Percentiles rank a stretch among this genome's conserved stretches.
Conservation (phyloP, 305 asterid genomes). For the Fraxinus paxiana region DNA sequence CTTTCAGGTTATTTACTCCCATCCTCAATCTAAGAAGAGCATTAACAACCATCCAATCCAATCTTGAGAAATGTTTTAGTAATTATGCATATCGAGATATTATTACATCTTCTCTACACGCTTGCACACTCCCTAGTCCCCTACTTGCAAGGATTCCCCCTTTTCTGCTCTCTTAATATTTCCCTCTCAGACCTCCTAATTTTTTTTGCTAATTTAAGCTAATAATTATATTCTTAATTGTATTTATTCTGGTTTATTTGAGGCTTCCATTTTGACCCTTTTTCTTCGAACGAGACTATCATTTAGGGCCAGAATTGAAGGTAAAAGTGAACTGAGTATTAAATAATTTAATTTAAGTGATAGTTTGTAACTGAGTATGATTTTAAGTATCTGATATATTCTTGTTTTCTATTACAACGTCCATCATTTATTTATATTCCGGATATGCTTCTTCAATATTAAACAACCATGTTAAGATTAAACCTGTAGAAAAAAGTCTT, state of each 20-base stretch:
- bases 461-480: not conserved
- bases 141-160: not conserved
- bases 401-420: not conserved
- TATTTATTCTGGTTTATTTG: not conserved
- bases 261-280: constrained; percentile 1
- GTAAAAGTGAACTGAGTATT: not conserved
- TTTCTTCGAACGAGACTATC: not conserved
- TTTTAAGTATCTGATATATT: not conserved
- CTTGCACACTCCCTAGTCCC: not conserved
- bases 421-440: not conserved
- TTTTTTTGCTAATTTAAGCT: not conserved
- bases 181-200: not conserved
- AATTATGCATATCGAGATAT: not conserved
- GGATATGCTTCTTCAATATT: not conserved
- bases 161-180: not conserved
- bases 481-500: not conserved
- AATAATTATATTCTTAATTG: not conserved
- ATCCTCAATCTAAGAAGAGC: not conserved
- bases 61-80: not conserved
- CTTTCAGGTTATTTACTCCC: not conserved
- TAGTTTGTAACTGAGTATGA: not conserved
- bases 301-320: not conserved
- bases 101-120: not conserved
- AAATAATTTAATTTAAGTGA: not conserved
- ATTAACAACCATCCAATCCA: not conserved